Base-by-base conservation (phyloP, 164 flowering plant species). In the Chimonanthus praecox region DNA sequence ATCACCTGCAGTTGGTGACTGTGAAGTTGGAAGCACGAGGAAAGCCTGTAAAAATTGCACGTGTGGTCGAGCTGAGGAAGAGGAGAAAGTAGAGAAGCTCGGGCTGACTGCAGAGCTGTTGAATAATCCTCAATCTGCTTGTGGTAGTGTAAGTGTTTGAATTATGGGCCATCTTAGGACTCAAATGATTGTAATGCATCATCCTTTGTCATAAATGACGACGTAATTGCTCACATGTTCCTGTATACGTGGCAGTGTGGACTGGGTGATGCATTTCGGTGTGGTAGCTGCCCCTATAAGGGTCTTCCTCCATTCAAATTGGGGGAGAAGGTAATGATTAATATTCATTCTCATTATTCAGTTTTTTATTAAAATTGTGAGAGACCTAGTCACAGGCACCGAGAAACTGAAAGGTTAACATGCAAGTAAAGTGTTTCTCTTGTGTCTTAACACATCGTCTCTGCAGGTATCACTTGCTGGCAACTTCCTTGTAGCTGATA, bases 1-100 rank as follows among this genome's bases (percentile, higher is more conserved):
- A 33, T 33, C 33, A 33, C 33, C 71, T 77, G 83, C 88, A 89
- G 91, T 82, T 72, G 91, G 82, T 70, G 99, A 92, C 71, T 96
- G 99, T 82, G 98, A 91, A 85, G 90, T 92, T 77, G 95, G 92
- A 80, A 89, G 84, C 81, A 86, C 95, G 21, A 87, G 87, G 85
- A 94, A 96, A 83, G 99, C 99, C 70, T 96, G 99, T 88, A 96
- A 96, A 81, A 92, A 92, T 75, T 96, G 99, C 84, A 83, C 84
- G 47, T 96, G 99, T 82, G 98, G 99, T 58, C 81, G 97, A 76
- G 99, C 97, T 48, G 98, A 92, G 77, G 94, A 71, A 67, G 98
- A 94, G 81, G 86, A 86, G 78, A 88, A 87, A 74, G 92, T 82
- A 18, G 68, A 70, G 81, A 90, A 92, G 80, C 76, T 96, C 43